Conservation (phyloP, 2,329 filamentous ascomycete species). For the Verticillium nonalfalfae region DNA sequence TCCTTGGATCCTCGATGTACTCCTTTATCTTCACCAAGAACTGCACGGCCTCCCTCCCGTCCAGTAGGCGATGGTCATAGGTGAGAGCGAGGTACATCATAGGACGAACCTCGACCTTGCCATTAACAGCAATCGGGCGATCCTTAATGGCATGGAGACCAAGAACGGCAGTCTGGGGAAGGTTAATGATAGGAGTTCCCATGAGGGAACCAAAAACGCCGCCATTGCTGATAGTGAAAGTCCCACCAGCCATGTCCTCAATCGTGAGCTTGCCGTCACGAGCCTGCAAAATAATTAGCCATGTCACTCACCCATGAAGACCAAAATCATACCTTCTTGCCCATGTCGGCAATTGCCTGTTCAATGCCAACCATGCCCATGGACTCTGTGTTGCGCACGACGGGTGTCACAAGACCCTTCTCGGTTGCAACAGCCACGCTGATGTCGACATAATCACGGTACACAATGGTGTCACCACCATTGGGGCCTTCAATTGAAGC, state of each 20-base stretch:
- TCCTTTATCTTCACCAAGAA: conserved; percentile 98
- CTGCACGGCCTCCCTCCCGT: conserved; percentile 90
- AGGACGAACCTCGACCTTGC: conserved; percentile 92
- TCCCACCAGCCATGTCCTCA: conserved; percentile 98
- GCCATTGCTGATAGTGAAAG: conserved; percentile 96
- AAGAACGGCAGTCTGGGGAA: conserved; percentile 86
- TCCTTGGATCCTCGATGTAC: conserved; percentile 89
- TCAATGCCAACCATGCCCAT: conserved; percentile 88
- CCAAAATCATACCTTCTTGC: conserved; percentile 70
- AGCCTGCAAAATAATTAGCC: conserved; percentile 47
- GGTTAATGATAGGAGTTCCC: conserved; percentile 98
- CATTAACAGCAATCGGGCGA: conserved; percentile 79
- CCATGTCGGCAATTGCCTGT: conserved; percentile 77
- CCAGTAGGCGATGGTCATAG: conserved; percentile 93
- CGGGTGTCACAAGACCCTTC: conserved; percentile 93
- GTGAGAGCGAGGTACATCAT: conserved; percentile 99
- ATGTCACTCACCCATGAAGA: not conserved
- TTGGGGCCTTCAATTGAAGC: conserved; percentile 95
- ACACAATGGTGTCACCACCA: conserved; percentile 95
- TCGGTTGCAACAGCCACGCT: conserved; percentile 96
- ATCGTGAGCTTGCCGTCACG: conserved; percentile 95
- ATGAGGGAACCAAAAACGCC: conserved; percentile 96
- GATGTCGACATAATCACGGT: conserved; percentile 96
- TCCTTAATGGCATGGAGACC: conserved; percentile 97
- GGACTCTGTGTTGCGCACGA: conserved; percentile 87